Base-by-base conservation (phyloP, 78 protist genomes). In the Dictyostelium citrinum region DNA sequence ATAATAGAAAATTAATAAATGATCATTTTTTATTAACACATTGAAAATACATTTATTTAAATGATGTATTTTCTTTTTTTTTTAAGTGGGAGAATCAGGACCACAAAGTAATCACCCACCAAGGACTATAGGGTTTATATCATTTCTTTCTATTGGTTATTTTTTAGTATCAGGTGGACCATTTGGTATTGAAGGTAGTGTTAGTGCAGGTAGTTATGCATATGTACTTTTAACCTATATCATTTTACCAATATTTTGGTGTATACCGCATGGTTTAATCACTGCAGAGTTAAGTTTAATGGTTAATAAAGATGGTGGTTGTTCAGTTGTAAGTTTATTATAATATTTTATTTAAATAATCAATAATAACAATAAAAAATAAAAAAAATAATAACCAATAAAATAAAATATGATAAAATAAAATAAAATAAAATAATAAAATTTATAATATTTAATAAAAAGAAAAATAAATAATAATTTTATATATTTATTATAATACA, bases 181-280 rank as follows among this genome's bases (percentile, higher is more conserved):
- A 14, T 82, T 64, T 82, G 75, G 77, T 22, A 67, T 68, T 60
- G 93, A 88, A 49, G 79, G 78, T 43, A 76, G 84, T 22, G 80
- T 88, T 22, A 70, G 84, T 39, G 64, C 74, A 22, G 93, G 81
- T 31, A 75, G 84, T 37, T 83, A 83, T n/a, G 85, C 71, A 22
- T 88, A 78, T 61, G 85, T 88, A n/a, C 51, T 88, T 4, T 43
- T 88, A n/a, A 31, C 72, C 0, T 61, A 64, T 68, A 51, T 78
- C 0, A 1, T 88, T 22, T 60, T 88, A 49, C 93, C 93, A 67
- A 77, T 88, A 37, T 67, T 88, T 67, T 88, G 93, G 93, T 41
- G 76, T 20, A 77, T 61, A 67, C 93, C 93, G 1, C 39, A 78
- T 33, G 93, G 93, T 78, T 64, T 88, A 64, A 88, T 88, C 33